Conservation (phyloP, 371 early-diverging fungal genomes). For the Actinomortierella ambigua region DNA sequence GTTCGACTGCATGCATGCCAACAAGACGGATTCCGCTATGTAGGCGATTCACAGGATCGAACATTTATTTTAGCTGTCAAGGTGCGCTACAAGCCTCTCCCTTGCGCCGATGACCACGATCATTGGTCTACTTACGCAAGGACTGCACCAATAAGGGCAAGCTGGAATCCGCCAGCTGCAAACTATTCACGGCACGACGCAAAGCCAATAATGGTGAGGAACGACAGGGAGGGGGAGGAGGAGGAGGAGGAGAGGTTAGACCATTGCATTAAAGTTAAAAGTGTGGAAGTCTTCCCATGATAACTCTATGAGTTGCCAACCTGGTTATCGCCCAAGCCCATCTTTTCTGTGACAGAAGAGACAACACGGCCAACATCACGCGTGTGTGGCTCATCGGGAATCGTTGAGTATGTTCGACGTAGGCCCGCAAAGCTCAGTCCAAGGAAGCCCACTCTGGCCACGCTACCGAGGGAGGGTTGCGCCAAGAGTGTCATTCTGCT, state of each 20-base stretch:
- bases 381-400: conserved; percentile 29
- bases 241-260: too few relatives aligned
- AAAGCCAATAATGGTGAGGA: neutral
- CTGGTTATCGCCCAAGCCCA: conserved; percentile 60
- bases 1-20: conserved; percentile 54
- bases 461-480: neutral
- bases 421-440: conserved; percentile 22
- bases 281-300: too few relatives aligned
- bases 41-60: conserved; percentile 16
- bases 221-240: too few relatives aligned
- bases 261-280: too few relatives aligned
- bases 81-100: neutral
- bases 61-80: too few relatives aligned
- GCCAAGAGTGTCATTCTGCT: neutral
- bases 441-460: neutral
- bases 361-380: conserved; percentile 53
- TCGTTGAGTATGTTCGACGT: conserved; percentile 27
- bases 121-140: conserved; percentile 31
- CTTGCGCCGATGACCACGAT: too few relatives aligned
- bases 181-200: conserved; percentile 33
- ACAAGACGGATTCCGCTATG: conserved; percentile 53
- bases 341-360: conserved; percentile 50
- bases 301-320: too few relatives aligned
- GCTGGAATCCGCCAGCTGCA: conserved; percentile 58
- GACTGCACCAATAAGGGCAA: conserved; percentile 41